Base-by-base conservation (phyloP, 129 eudicot genomes). In the Oenanthe sinensis region DNA sequence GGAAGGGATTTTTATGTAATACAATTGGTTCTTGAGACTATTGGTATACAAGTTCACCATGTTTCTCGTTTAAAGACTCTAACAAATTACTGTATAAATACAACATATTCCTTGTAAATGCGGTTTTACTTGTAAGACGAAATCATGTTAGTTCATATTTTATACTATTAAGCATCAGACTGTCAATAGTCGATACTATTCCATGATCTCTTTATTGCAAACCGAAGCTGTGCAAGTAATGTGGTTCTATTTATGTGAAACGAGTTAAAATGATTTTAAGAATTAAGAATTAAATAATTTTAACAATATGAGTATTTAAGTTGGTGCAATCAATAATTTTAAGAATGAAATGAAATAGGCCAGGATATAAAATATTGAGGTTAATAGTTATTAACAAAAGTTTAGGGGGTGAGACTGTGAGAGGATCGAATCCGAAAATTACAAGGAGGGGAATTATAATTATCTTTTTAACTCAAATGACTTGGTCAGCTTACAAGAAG, bases 401-500 rank as follows among this genome's bases (percentile, higher is more conserved):
- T 33, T 33, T 33, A 33, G 36, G 36, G 36, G 36, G 36, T 33
- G 36, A 33, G 36, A 33, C 36, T 33, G 36, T 33, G 36, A 33
- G 36, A 33, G 36, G 36, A 0, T 33, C 36, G 36, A 33, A 33
- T 33, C 36, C 1, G 36, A 33, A 33, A 33, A 33, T 33, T 33
- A 33, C 1, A 1, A 33, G 36, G 36, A 33, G 36, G 36, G 36
- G 36, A 33, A 0, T 33, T 39, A 71, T 40, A 19, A 17, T 8
- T 71, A 7, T 72, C 6, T n/a, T 24, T 9, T 9, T 0, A 28
- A 40, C 30, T 77, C 37, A 40, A 55, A 55, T 37, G 79, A 54
- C 79, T 77, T 55, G 79, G 71, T 54, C 71, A 28, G n/a, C 65
- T 49, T 15, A 16, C 22, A 75, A 12, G 4, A 76, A 52, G 17